A percentile compares a stretch with the other conserved stretches of the same genome.
Evolutionary conservation across 208 protist species (phyloP).

Genomic region (Cochliopodium minus): DNA sequence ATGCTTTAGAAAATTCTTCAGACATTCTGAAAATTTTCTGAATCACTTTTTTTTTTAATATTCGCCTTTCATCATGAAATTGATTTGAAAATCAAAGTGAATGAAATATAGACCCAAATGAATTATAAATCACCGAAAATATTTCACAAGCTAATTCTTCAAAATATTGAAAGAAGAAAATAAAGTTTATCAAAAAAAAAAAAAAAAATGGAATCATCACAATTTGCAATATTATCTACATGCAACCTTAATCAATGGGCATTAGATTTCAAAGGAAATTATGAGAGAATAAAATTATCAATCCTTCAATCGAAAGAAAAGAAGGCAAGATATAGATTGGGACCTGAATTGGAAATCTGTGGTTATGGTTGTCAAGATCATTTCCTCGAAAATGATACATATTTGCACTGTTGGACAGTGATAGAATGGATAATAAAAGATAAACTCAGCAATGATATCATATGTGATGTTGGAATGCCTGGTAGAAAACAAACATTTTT

Average conservation of each 20-base stretch:
- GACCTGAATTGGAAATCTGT: slow-evolving; percentile 36
- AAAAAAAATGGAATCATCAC: neutral
- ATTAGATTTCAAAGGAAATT: slow-evolving; percentile 53
- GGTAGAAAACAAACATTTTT: slow-evolving; percentile 20
- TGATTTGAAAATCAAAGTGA: too few relatives aligned
- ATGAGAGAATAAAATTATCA: slow-evolving; percentile 32
- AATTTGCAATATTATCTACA: slow-evolving; percentile 27
- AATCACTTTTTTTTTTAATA: too few relatives aligned
- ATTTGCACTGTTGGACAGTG: slow-evolving; percentile 17
- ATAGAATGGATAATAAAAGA: slow-evolving; percentile 19
- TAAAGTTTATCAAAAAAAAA: neutral
- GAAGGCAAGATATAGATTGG: slow-evolving; percentile 17
- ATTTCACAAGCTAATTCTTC: too few relatives aligned
- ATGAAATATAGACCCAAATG: too few relatives aligned
- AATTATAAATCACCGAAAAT: too few relatives aligned
- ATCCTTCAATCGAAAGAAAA: slow-evolving; percentile 29
- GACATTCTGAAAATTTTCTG: too few relatives aligned
- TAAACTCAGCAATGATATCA: slow-evolving; percentile 30
- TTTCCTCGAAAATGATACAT: slow-evolving; percentile 52
- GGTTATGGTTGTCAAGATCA: slow-evolving; percentile 65
- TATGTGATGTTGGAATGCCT: slow-evolving; percentile 54
- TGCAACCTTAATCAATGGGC: slow-evolving; percentile 63
- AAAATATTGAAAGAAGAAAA: neutral
- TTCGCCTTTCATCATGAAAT: too few relatives aligned
- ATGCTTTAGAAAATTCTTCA: too few relatives aligned